Percentiles rank a stretch among this genome's conserved stretches.
These are phyloP conservation scores for Fusarium udum DNA, from an alignment of 2,329 filamentous ascomycete species.

Conservation along the genomic window DNA sequence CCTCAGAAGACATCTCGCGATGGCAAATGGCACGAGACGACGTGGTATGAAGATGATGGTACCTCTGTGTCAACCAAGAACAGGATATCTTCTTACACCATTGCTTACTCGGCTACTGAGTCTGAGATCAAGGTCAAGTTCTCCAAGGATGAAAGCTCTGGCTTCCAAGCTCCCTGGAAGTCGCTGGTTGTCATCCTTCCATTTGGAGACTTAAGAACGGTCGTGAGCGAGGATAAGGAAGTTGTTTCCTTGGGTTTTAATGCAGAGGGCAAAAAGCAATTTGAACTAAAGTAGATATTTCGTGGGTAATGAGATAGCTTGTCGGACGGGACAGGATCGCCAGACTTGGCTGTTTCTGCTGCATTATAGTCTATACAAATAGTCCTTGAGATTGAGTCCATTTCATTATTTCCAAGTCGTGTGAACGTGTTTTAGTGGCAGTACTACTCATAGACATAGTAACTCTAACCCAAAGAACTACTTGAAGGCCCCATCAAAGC, in stretches of 20 bases:
- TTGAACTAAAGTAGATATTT: not conserved
- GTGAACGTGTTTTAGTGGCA: not conserved
- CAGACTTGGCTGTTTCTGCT: not conserved
- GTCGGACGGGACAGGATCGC: fast-evolving
- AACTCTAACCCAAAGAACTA: not conserved
- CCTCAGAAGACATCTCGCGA: conserved; percentile 30
- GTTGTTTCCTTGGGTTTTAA: not conserved
- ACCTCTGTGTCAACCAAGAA: conserved; percentile 46
- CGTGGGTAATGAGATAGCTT: not conserved
- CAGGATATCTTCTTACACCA: conserved; percentile 46
- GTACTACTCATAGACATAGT: not conserved
- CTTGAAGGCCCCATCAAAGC: no score
- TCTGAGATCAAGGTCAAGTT: conserved; percentile 43
- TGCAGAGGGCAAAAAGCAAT: not conserved
- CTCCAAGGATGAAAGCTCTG: conserved; percentile 44
- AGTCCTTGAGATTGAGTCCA: not conserved
- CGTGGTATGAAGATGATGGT: conserved; percentile 54
- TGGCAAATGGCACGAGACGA: conserved; percentile 42
- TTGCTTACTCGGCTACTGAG: conserved; percentile 39
- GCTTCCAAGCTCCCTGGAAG: conserved; percentile 50
- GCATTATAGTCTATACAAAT: not conserved
- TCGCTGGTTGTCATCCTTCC: conserved; percentile 46
- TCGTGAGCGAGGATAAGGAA: not conserved
- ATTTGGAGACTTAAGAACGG: conserved; percentile 39
- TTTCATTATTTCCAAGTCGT: fast-evolving